Evolutionary conservation across 139 green algal genomes (phyloP).

Genomic region (Volvox africanus): DNA sequence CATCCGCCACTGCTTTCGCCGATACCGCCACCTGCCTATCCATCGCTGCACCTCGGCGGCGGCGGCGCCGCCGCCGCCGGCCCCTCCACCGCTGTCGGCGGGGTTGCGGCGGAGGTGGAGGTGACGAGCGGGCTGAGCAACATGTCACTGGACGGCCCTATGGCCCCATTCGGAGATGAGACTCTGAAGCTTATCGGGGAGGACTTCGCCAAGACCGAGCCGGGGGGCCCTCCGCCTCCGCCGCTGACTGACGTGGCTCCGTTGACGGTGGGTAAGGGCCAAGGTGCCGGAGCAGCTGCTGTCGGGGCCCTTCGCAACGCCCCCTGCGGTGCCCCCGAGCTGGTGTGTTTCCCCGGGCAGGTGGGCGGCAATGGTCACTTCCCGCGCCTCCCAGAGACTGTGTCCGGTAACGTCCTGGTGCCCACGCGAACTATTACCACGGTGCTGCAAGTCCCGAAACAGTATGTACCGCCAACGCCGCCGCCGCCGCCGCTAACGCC

Average conservation of each 20-base stretch:
- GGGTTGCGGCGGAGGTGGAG: neutral
- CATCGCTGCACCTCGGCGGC: neutral
- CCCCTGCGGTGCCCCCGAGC: neutral
- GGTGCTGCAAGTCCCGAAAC: neutral
- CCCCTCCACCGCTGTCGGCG: neutral
- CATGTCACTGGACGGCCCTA: slow-evolving; percentile 11
- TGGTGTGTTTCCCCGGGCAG: too few relatives aligned
- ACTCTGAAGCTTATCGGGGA: neutral
- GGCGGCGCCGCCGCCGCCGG: neutral
- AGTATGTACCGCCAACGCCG: neutral
- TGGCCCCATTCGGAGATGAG: neutral
- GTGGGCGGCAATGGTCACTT: too few relatives aligned
- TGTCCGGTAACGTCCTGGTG: too few relatives aligned
- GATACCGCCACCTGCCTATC: neutral
- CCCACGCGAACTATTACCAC: neutral
- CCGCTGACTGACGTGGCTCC: too few relatives aligned
- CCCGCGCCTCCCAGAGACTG: too few relatives aligned
- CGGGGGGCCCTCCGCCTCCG: too few relatives aligned
- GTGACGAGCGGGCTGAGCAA: slow-evolving; percentile 3
- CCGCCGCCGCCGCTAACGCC: neutral
- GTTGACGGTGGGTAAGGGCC: too few relatives aligned
- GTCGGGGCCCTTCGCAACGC: too few relatives aligned
- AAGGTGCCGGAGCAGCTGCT: too few relatives aligned
- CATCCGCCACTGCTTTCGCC: neutral
- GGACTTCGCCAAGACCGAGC: neutral